Base-by-base conservation (phyloP, 2,329 filamentous ascomycete species). In the Botrytis sinoallii region DNA sequence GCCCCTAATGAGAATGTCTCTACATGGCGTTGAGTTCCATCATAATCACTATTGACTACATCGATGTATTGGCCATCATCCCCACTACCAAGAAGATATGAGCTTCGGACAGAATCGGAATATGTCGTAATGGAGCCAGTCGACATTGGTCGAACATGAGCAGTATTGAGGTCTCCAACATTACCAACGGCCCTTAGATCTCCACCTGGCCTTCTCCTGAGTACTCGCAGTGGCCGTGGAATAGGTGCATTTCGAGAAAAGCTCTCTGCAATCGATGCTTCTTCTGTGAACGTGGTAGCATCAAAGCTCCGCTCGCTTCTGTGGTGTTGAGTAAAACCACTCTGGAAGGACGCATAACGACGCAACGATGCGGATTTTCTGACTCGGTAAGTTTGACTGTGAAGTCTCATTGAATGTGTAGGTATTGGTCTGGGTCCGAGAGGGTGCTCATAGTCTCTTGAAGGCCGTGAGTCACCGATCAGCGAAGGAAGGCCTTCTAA, bases 171-270 rank as follows among this genome's bases (percentile, higher is more conserved):
- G 46, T 93, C 90, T 59, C 88, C 87, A 44, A 91, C 88, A 74
- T 91, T 91, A 29, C 86, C 87, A 55, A 88, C 91, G 25, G 90
- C 91, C 75, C 91, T 88, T 66, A 96, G 83, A 80, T 95, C 90
- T 48, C 93, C 92, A 66, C 93, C 93, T 10, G 92, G 93, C 22
- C 91, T 87, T 79, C 93, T 86, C 75, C 93, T 87, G 75, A 96
- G 85, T 60, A 91, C 85, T 63, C 90, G 88, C 10, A 88, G 82
- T n/a, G 89, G 89, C 32, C 84, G 83, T 1, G 87, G 85, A 66
- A 86, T 81, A 3, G 85, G 70, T 75, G 83, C 83, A 10, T 85
- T 84, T 66, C 83, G 82, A 0, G 85, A 85, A 5, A 84, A 79
- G 7, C 84, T 85, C 9, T 83, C 83, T 35, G 86, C 83, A 48